Conservation (phyloP, 176 grass and related monocot genomes). For the Puya raimondii region DNA sequence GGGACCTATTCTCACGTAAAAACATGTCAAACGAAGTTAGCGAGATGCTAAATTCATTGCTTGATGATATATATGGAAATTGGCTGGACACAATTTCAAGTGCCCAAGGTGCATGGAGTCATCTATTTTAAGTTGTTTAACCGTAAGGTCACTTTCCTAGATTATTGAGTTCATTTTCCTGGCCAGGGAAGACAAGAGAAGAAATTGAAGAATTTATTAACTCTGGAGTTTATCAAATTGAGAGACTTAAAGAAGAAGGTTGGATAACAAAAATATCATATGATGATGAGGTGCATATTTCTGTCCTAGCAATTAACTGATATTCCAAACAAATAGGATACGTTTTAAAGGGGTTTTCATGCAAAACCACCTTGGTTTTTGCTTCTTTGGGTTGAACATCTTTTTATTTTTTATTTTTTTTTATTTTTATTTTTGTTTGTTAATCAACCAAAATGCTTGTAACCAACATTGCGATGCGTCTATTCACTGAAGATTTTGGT, state of each 20-base stretch:
- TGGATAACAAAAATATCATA: constrained; percentile 94
- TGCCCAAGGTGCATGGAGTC: constrained; percentile 36
- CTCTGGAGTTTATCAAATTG: constrained; percentile 95
- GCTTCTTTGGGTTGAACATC: no score
- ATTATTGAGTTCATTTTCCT: constrained; percentile 12
- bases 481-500: no score
- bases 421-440: no score
- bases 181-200: constrained; percentile 80
- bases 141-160: neutral
- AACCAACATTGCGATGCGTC: no score
- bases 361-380: neutral
- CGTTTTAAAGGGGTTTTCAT: neutral
- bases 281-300: constrained; percentile 80
- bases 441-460: no score
- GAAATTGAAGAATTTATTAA: constrained; percentile 76
- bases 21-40: constrained; percentile 85
- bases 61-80: constrained; percentile 92
- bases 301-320: constrained; percentile 19
- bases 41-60: constrained; percentile 70
- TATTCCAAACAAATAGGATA: constrained; percentile 9
- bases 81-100: constrained; percentile 90
- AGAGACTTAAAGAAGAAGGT: constrained; percentile 91
- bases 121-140: neutral
- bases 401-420: no score
- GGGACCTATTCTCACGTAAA: constrained; percentile 61